Base-by-base conservation (phyloP, 2,329 filamentous ascomycete genomes). In the Phialophora expanda region DNA sequence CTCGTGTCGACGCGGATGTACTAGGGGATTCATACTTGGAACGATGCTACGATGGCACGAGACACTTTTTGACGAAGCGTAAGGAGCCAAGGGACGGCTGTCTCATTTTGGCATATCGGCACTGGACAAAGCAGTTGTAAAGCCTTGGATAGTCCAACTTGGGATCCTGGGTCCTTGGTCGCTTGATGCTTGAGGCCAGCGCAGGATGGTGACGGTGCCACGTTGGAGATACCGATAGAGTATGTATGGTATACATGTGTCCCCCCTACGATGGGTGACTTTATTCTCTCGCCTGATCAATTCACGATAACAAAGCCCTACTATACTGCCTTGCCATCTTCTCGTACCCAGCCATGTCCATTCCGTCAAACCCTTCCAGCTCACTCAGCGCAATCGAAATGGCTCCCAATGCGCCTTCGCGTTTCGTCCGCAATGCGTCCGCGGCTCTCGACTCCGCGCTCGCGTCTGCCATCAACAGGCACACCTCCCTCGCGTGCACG, bases 281-380 rank as follows among this genome's bases (percentile, higher is more conserved):
- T 32, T 32, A 3, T 32, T 11, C 30, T 9, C 30, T 32, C 30
- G 30, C 30, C 8, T 32, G 1, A 2, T 32, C 11, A 3, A 32
- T 11, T 32, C 30, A 32, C 30, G 8, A 38, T 28, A 50, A 34
- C 28, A 61, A 26, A 24, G 44, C 46, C 32, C 41, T 24, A 14
- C 50, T 53, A 51, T 58, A 65, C 28, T 67, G 56, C 22, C 56
- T 22, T 11, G 61, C 61, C 65, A 64, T 60, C 4, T 38, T 50
- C n/a, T 67, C 65, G 46, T 67, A 67, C n/a, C 58, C 61, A 14
- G 55, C 38, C 56, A 67, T 53, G 20, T 67, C 65, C 53, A 67
- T 34, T 12, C 41, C 55, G 3, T 41, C 50, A 7, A 64, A 41
- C 17, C 53, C 56, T 26, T 56, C n/a, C 14, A 67, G 38, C 17